Percentiles rank a stretch among this genome's conserved stretches.
These are phyloP conservation scores for Lumnitzera racemosa DNA, from an alignment of 345 rosid species.

Conservation along the genomic window DNA sequence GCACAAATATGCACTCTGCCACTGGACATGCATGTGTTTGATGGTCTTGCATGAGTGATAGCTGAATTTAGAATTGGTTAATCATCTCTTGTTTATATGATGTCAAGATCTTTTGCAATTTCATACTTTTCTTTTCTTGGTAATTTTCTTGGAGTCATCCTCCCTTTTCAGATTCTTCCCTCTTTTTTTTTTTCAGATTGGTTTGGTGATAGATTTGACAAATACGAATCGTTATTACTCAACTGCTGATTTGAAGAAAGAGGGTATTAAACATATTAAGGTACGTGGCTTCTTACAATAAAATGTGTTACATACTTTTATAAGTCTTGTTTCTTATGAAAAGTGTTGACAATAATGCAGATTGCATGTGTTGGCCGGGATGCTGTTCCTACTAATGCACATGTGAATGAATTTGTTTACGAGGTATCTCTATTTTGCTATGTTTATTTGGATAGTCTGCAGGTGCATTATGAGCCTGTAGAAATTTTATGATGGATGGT, in stretches of 20 bases:
- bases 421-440: constrained; percentile 43
- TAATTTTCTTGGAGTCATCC: background rate
- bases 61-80: background rate
- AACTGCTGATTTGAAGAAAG: constrained; percentile 64
- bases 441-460: too few relatives aligned
- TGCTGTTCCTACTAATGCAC: constrained; percentile 78
- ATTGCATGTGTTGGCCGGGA: constrained; percentile 92
- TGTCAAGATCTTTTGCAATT: background rate
- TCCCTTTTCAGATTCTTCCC: background rate
- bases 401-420: constrained; percentile 76
- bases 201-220: constrained; percentile 96
- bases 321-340: constrained; percentile 1
- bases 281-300: constrained; percentile 22
- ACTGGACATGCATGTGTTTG: background rate
- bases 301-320: background rate
- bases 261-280: constrained; percentile 91
- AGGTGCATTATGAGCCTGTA: too few relatives aligned
- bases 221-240: constrained; percentile 87
- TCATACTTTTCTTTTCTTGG: background rate
- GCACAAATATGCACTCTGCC: too few relatives aligned
- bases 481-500: too few relatives aligned
- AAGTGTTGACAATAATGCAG: constrained; percentile 30
- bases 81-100: too few relatives aligned
- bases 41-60: background rate
- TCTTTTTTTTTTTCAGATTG: constrained; percentile 54